Evolutionary conservation across 169 alveolate species (phyloP).

Genomic region (Theileria sp.): DNA sequence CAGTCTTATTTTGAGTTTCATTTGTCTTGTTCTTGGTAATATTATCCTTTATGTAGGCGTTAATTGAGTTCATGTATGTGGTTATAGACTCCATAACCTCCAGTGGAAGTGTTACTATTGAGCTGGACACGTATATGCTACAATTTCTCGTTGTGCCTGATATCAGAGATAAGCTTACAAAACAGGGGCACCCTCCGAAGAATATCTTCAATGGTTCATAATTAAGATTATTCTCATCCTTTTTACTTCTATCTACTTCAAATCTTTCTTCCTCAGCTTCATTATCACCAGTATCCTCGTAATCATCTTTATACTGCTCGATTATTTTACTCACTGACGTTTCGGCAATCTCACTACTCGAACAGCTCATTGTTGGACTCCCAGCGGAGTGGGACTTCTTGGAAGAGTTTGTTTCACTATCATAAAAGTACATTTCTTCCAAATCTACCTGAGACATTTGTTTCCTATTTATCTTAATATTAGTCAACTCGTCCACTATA

Average conservation of each 20-base stretch:
- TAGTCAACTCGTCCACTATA: not conserved
- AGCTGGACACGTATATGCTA: slow-evolving; percentile 23
- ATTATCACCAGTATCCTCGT: not conserved
- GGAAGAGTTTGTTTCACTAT: not conserved
- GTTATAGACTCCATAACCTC: slow-evolving; percentile 44
- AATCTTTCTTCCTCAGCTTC: not conserved
- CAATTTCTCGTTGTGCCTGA: slow-evolving; percentile 31
- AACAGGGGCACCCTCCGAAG: slow-evolving; percentile 34
- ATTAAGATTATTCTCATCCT: not conserved
- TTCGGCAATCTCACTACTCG: not conserved
- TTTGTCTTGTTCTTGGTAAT: not conserved
- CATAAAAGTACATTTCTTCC: not conserved
- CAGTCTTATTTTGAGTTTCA: not conserved
- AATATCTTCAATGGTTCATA: not conserved
- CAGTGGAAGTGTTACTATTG: slow-evolving; percentile 45
- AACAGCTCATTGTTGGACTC: not conserved
- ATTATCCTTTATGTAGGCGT: slow-evolving; percentile 18
- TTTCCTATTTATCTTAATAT: not conserved
- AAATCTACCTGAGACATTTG: not conserved
- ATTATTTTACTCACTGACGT: not conserved
- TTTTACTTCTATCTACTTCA: not conserved
- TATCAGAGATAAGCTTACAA: slow-evolving; percentile 34
- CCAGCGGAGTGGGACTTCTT: not conserved
- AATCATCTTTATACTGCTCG: slow-evolving; percentile 11
- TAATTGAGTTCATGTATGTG: slow-evolving; percentile 9